These are phyloP conservation scores for Lagerstroemia speciosa DNA, from an alignment of 345 rosid species.

Conservation along the genomic window DNA sequence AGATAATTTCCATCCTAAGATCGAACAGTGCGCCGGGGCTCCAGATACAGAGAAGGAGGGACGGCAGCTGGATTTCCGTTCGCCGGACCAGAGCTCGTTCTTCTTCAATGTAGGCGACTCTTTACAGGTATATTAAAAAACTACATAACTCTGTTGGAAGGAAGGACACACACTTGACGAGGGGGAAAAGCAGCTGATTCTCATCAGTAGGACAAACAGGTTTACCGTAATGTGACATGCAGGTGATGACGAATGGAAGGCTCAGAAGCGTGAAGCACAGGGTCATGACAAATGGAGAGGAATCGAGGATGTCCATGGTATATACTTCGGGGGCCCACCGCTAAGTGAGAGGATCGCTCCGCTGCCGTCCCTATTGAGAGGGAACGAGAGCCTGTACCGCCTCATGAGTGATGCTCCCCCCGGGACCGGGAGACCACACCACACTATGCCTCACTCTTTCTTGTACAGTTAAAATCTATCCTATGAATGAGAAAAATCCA, in stretches of 20 bases:
- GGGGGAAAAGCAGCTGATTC: too few relatives aligned
- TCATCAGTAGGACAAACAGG: too few relatives aligned
- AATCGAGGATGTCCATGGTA: slow-evolving; percentile 69
- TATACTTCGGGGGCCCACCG: slow-evolving; percentile 86
- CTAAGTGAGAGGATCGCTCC: slow-evolving; percentile 51
- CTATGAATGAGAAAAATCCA: too few relatives aligned
- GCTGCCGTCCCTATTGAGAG: slow-evolving; percentile 37
- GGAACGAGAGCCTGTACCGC: slow-evolving; percentile 41
- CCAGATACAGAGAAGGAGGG: slow-evolving; percentile 48
- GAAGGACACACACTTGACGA: too few relatives aligned
- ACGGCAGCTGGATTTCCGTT: slow-evolving; percentile 68
- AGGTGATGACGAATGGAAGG: slow-evolving; percentile 96
- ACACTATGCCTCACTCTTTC: too few relatives aligned
- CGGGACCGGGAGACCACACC: too few relatives aligned
- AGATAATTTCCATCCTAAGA: slow-evolving; percentile 64
- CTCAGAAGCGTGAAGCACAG: slow-evolving; percentile 80
- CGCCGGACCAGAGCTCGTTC: slow-evolving; percentile 57
- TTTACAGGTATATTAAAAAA: too few relatives aligned
- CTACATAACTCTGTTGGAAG: too few relatives aligned
- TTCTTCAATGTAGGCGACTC: slow-evolving; percentile 81
- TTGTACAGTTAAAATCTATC: too few relatives aligned
- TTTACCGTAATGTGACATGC: neutral
- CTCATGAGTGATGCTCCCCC: too few relatives aligned
- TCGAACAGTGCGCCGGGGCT: slow-evolving; percentile 78
- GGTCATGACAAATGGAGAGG: slow-evolving; percentile 43